Evolutionary conservation across 495 filamentous ascomycete genomes (phyloP).

Genomic region (Neurospora sp.): DNA sequence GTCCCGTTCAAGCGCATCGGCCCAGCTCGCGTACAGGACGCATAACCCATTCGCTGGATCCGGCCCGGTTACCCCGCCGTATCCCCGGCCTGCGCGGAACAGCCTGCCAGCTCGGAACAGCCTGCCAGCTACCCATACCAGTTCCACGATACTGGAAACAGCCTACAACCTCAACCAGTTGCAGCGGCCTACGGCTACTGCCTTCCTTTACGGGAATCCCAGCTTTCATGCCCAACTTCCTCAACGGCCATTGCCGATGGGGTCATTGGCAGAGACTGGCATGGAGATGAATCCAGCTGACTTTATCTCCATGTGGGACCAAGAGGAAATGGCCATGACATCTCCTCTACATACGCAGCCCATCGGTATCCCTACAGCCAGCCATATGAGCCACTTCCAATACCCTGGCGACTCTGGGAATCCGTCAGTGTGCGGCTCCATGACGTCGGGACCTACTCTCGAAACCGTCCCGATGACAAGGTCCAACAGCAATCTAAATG

Average conservation of each 20-base stretch:
- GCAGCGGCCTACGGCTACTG: constrained; percentile 5
- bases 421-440: constrained; percentile 32
- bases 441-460: constrained; percentile 34
- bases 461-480: constrained; percentile 37
- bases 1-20: constrained; percentile 16
- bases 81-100: not conserved
- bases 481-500: constrained; percentile 32
- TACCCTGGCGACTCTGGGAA: constrained; percentile 9
- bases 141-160: constrained; percentile 1
- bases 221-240: constrained; percentile 2
- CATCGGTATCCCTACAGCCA: constrained; percentile 11
- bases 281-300: constrained; percentile 16
- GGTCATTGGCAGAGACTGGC: constrained; percentile 1
- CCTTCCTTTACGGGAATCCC: constrained; percentile 6
- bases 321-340: not conserved
- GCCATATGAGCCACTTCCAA: constrained; percentile 4
- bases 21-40: not conserved
- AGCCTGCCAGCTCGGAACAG: constrained; percentile 3
- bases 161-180: constrained; percentile 11
- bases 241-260: not conserved
- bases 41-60: constrained; percentile 3
- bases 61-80: constrained; percentile 4
- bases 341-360: constrained; percentile 5
- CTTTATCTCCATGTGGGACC: constrained; percentile 11
- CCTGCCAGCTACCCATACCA: not conserved